Evolutionary conservation across 2,329 filamentous ascomycete genomes (phyloP).

Genomic region (Pseudocercospora eumusae): DNA sequence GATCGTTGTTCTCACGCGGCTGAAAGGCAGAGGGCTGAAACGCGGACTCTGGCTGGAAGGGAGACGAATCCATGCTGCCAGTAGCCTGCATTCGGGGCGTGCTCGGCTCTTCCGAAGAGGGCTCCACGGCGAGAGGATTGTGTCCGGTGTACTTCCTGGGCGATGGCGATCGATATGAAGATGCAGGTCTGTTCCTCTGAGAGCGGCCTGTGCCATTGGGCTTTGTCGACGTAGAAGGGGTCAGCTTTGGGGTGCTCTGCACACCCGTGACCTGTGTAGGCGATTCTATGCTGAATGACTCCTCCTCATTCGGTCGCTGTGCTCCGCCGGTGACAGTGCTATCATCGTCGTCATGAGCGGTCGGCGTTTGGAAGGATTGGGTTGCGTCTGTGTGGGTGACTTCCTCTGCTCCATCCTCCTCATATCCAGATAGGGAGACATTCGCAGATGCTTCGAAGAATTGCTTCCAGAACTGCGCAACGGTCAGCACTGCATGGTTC

Average conservation of each 20-base stretch:
- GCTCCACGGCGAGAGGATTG: conserved; percentile 32
- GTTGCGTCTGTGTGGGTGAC: conserved; percentile 46
- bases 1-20: conserved; percentile 59
- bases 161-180: conserved; percentile 37
- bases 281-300: conserved; percentile 67
- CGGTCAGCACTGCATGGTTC: conserved; percentile 18
- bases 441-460: conserved; percentile 99
- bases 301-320: conserved; percentile 39
- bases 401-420: conserved; percentile 68
- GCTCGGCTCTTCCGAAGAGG: conserved; percentile 34
- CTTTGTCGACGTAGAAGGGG: conserved; percentile 41
- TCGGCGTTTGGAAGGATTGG: conserved; percentile 36
- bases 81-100: conserved; percentile 33
- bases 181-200: conserved; percentile 21
- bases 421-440: conserved; percentile 92
- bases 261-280: conserved; percentile 50
- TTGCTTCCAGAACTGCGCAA: conserved; percentile 90
- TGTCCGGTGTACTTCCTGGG: conserved; percentile 47
- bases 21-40: conserved; percentile 40
- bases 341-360: conserved; percentile 28
- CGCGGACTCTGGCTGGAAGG: conserved; percentile 51
- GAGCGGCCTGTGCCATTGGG: conserved; percentile 34
- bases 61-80: conserved; percentile 48
- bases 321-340: conserved; percentile 41
- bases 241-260: conserved; percentile 62